Evolutionary conservation across 2,329 filamentous ascomycete species (phyloP).

Genomic region (Claviceps arundinis): DNA sequence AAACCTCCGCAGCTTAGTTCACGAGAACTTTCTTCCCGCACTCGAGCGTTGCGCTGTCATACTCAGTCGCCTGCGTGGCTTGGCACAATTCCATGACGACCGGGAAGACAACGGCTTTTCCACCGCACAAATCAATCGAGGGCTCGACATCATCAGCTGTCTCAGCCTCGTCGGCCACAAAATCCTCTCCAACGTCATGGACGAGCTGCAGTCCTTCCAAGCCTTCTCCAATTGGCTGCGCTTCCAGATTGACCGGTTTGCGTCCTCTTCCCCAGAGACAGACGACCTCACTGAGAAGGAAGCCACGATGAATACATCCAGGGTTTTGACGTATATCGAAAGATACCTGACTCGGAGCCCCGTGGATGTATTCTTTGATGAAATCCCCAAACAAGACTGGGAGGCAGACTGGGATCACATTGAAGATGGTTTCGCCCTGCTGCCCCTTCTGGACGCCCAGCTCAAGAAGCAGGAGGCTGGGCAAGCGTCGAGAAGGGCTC

Average conservation of each 20-base stretch:
- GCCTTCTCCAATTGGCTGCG: slow-evolving; percentile 76
- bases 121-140: slow-evolving; percentile 45
- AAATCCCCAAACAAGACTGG: slow-evolving; percentile 36
- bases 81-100: slow-evolving; percentile 65
- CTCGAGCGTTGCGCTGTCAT: slow-evolving; percentile 73
- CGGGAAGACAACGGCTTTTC: slow-evolving; percentile 55
- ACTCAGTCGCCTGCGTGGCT: slow-evolving; percentile 67
- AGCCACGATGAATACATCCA: slow-evolving; percentile 57
- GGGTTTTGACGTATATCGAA: slow-evolving; percentile 66
- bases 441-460: slow-evolving; percentile 37
- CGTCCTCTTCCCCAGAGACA: slow-evolving; percentile 43
- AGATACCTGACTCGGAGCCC: slow-evolving; percentile 54
- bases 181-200: slow-evolving; percentile 55
- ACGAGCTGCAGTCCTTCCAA: slow-evolving; percentile 65
- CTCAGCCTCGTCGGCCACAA: slow-evolving; percentile 65
- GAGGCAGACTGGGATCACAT: slow-evolving; percentile 30
- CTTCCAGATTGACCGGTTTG: slow-evolving; percentile 67
- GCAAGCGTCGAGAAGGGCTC: slow-evolving; percentile 32
- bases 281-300: slow-evolving; percentile 71
- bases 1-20: slow-evolving; percentile 61
- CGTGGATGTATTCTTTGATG: slow-evolving; percentile 46
- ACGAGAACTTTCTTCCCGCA: slow-evolving; percentile 80
- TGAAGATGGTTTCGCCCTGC: slow-evolving; percentile 30
- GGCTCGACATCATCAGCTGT: slow-evolving; percentile 59
- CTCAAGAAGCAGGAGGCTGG: slow-evolving; percentile 32